These are phyloP conservation scores for Candida verbasci DNA, from an alignment of 805 yeast species.

Conservation along the genomic window DNA sequence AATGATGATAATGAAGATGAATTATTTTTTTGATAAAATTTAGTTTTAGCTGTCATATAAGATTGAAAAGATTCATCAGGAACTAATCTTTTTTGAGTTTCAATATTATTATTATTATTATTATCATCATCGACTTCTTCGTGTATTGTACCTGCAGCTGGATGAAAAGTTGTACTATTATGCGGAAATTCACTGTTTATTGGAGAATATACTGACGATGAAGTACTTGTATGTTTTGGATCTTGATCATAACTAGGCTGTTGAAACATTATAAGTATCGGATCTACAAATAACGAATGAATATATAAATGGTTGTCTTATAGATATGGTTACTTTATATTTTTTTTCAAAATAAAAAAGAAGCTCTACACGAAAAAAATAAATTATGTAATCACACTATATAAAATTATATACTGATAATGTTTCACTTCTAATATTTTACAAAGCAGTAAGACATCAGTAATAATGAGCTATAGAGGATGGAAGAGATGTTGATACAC, in stretches of 20 bases:
- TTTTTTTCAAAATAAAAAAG: too few relatives aligned
- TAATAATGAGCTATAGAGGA: too few relatives aligned
- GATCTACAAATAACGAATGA: not conserved
- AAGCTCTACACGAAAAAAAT: too few relatives aligned
- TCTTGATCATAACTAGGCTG: not conserved
- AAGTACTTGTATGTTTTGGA: slow-evolving; percentile 4
- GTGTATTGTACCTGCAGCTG: slow-evolving; percentile 13
- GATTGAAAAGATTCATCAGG: slow-evolving; percentile 20
- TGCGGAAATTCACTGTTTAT: slow-evolving; percentile 15
- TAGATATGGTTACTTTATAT: too few relatives aligned
- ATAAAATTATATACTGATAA: too few relatives aligned
- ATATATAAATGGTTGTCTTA: too few relatives aligned
- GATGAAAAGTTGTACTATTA: slow-evolving; percentile 6
- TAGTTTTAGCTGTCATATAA: slow-evolving; percentile 21
- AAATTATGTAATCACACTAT: too few relatives aligned
- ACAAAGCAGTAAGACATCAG: too few relatives aligned
- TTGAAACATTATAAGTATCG: not conserved
- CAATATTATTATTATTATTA: not conserved
- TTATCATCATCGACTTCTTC: slow-evolving; percentile 11
- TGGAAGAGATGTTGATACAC: too few relatives aligned
- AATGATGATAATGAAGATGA: slow-evolving; percentile 22
- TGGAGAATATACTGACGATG: slow-evolving; percentile 35
- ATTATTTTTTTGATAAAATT: not conserved
- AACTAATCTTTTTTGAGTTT: slow-evolving; percentile 3
- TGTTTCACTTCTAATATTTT: too few relatives aligned